A percentile compares a stretch with the other conserved stretches of the same genome.
Conservation (phyloP, 1,139 yeast genomes). For the Hyphopichia fennica region DNA sequence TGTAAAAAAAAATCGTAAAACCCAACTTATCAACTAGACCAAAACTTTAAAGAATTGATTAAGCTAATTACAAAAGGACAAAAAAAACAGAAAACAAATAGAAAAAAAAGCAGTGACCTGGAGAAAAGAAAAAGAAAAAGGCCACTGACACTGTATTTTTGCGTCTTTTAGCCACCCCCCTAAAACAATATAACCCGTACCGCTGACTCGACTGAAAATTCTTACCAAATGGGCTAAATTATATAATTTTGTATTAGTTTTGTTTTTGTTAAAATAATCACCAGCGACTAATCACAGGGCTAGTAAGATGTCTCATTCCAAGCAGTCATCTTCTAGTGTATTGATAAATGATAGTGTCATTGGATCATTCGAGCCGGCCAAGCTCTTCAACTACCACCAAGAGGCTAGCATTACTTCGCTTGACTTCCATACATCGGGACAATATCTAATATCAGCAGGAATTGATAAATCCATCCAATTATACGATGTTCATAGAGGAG, state of each 20-base stretch:
- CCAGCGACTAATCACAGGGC: too few species aligned
- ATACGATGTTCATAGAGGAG: slow-evolving; percentile 75
- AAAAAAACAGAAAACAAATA: too few species aligned
- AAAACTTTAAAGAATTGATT: background rate
- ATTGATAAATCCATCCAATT: slow-evolving; percentile 82
- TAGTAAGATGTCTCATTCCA: slow-evolving; percentile 7
- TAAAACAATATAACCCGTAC: too few species aligned
- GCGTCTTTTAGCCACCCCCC: too few species aligned
- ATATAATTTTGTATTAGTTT: too few species aligned
- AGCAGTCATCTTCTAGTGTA: slow-evolving; percentile 18
- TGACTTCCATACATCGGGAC: slow-evolving; percentile 86
- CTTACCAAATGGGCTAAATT: too few species aligned
- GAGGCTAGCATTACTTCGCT: slow-evolving; percentile 70
- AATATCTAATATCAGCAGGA: slow-evolving; percentile 72
- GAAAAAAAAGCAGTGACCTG: background rate
- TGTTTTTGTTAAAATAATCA: too few species aligned
- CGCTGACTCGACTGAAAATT: too few species aligned
- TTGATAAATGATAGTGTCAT: slow-evolving; percentile 45
- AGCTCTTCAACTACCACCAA: slow-evolving; percentile 58
- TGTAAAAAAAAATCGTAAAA: background rate
- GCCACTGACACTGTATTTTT: too few species aligned
- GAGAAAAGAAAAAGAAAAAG: background rate
- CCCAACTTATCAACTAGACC: background rate
- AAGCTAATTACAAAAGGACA: too few species aligned
- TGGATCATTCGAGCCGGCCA: slow-evolving; percentile 53